A percentile compares a stretch with the other conserved stretches of the same genome.
Evolutionary conservation across 371 early-diverging fungal species (phyloP).

Genomic region (Apophysomyces elegans): DNA sequence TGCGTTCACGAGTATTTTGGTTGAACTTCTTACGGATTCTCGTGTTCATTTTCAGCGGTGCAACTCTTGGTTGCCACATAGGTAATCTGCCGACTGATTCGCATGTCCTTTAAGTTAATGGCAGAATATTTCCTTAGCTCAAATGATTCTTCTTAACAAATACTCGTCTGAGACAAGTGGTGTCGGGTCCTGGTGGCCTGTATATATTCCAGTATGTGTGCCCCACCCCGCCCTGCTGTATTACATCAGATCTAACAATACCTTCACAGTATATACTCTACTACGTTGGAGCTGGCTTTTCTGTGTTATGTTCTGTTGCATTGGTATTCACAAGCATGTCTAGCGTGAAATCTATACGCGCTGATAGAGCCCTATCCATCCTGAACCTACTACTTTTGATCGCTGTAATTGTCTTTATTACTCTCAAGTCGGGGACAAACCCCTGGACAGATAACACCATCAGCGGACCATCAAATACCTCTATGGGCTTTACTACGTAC

Average conservation of each 20-base stretch:
- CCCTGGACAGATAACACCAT: slow-evolving; percentile 36
- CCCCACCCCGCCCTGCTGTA: not conserved
- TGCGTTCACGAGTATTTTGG: slow-evolving; percentile 26
- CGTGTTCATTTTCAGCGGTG: slow-evolving; percentile 20
- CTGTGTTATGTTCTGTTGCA: slow-evolving; percentile 30
- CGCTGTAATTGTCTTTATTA: slow-evolving; percentile 38
- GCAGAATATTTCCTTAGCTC: slow-evolving; percentile 21
- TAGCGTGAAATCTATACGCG: slow-evolving; percentile 24
- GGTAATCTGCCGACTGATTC: slow-evolving; percentile 11
- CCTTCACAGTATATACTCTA: slow-evolving; percentile 43
- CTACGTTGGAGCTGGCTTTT: slow-evolving; percentile 43
- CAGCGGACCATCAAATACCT: not conserved
- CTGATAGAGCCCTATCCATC: slow-evolving; percentile 29
- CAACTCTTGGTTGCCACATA: slow-evolving; percentile 27
- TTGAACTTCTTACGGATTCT: slow-evolving; percentile 21
- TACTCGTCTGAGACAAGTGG: slow-evolving; percentile 2
- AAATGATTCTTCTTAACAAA: slow-evolving; percentile 30
- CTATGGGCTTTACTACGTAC: slow-evolving; percentile 32
- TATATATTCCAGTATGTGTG: slow-evolving; percentile 32
- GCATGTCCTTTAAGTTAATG: no score
- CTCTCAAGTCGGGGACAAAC: slow-evolving; percentile 28
- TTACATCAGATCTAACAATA: not conserved
- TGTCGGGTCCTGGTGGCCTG: slow-evolving; percentile 30
- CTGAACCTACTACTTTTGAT: slow-evolving; percentile 34
- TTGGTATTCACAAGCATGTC: slow-evolving; percentile 29